These are phyloP conservation scores for Neurospora sp. DNA, from an alignment of 2,329 filamentous ascomycete genomes.

Conservation along the genomic window DNA sequence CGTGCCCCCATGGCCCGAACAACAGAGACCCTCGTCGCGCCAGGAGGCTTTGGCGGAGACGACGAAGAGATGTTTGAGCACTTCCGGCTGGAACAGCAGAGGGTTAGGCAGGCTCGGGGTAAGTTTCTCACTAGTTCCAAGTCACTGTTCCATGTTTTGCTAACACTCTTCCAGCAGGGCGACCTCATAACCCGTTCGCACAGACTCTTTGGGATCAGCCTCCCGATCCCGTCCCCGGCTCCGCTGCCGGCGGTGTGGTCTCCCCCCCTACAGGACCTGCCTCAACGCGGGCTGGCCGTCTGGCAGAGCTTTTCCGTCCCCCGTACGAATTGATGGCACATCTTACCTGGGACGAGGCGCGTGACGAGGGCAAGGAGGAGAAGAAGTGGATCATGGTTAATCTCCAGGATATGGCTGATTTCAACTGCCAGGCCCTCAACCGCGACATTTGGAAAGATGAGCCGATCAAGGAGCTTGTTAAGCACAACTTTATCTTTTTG, in stretches of 20 bases:
- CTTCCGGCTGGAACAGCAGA: conserved; percentile 39
- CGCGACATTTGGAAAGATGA: conserved; percentile 92
- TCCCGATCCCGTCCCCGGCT: conserved; percentile 12
- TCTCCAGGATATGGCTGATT: conserved; percentile 85
- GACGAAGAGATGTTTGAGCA: conserved; percentile 55
- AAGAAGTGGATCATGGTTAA: conserved; percentile 96
- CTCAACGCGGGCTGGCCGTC: conserved; percentile 64
- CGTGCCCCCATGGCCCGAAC: conserved; percentile 85
- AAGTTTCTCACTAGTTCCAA: not conserved
- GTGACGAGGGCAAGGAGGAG: conserved; percentile 74
- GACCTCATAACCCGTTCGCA: conserved; percentile 27
- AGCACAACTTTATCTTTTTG: conserved; percentile 90
- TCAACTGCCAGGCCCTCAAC: conserved; percentile 90
- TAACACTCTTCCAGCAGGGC: conserved; percentile 6
- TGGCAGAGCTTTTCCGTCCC: conserved; percentile 87
- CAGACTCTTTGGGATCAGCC: conserved; percentile 30
- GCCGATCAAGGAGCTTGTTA: conserved; percentile 67
- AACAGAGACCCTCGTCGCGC: conserved; percentile 83
- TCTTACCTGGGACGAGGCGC: conserved; percentile 72
- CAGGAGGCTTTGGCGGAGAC: conserved; percentile 42
- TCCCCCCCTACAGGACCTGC: conserved; percentile 27
- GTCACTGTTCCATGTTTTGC: not conserved
- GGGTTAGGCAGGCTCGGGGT: conserved; percentile 9
- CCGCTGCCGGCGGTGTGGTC: conserved; percentile 13
- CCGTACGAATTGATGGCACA: conserved; percentile 83